Conservation (phyloP, 495 filamentous ascomycete species). For the Diplogelasinospora grovesii region DNA sequence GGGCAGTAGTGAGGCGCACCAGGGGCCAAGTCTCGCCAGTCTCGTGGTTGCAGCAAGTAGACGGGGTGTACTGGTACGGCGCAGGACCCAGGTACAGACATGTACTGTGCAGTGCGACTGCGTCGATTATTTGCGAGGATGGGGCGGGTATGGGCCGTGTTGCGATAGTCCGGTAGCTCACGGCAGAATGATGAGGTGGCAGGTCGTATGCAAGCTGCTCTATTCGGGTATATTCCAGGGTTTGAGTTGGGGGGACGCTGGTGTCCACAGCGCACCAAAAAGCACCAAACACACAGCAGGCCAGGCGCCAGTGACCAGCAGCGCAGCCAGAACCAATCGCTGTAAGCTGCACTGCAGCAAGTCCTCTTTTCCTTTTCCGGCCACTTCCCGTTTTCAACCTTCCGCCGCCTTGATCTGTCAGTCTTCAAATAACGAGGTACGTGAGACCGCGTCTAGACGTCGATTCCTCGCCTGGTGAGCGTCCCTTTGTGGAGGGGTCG, state of each 20-base stretch:
- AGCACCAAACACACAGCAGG: too few relatives aligned
- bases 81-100: conserved; percentile 25
- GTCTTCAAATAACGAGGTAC: too few relatives aligned
- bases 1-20: conserved; percentile 22
- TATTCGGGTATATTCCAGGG: conserved; percentile 23
- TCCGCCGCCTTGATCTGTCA: too few relatives aligned
- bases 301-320: neutral
- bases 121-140: conserved; percentile 20
- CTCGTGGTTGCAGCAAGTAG: conserved; percentile 16
- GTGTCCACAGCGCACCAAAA: conserved; percentile 14
- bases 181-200: conserved; percentile 32
- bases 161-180: conserved; percentile 24
- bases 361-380: conserved; percentile 2
- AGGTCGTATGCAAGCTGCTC: conserved; percentile 29
- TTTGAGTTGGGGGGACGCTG: conserved; percentile 16
- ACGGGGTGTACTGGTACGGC: conserved; percentile 28
- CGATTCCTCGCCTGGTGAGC: too few relatives aligned
- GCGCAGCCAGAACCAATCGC: conserved; percentile 1
- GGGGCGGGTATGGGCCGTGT: conserved; percentile 28
- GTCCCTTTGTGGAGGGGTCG: too few relatives aligned
- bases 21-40: conserved; percentile 11
- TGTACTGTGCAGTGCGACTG: conserved; percentile 15
- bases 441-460: too few relatives aligned
- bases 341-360: conserved; percentile 8
- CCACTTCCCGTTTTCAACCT: conserved; percentile 4